Base-by-base conservation (phyloP, 2,329 filamentous ascomycete species). In the Diaporthe sp. region DNA sequence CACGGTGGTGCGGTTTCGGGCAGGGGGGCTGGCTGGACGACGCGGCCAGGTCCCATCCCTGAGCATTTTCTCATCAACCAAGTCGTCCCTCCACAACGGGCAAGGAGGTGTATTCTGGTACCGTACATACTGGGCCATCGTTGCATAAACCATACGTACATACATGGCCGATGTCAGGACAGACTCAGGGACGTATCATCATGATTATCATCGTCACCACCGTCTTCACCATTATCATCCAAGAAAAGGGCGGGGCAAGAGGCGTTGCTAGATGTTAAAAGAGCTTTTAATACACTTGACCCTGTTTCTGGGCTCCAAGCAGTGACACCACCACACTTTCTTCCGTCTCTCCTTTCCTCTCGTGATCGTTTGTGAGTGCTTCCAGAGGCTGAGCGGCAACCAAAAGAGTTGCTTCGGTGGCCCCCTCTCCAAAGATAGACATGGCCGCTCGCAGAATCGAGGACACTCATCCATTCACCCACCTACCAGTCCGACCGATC, bases 231-330 rank as follows among this genome's bases (percentile, higher is more conserved):
- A 68, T 39, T 31, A 37, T 51, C 44, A 68, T 39, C 46, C 65
- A 53, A 68, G 17, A 28, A 53, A 46, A 25, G 46, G 46, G 2
- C n/a, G 28, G 31, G 46, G 31, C 31, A 22, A 46, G 39, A 55
- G 75, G 68, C 75, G 75, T 76, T 74, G 44, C 42, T 60, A 75
- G 58, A 57, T 57, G 37, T 57, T 57, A 34, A 73, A 44, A 28
- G n/a, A 10, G 9, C 8, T 68, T 68, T 53, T 73, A 73, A 68
- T 68, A 58, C n/a, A 67, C 55, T 39, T 53, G 65, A 68, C 49
- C 65, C 65, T 39, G 13, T 53, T 39, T 53, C 31, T 37, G 31
- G 65, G 46, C 65, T 39, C 37, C 46, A 53, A 53, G 46, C n/a
- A 15, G 22, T 22, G 42, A 15, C 22, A 46, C 15, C 19, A 13